phyloP scores from a whole-genome alignment of 2,329 filamentous ascomycete genomes.

The Leptosphaerulina australis region DNA sequence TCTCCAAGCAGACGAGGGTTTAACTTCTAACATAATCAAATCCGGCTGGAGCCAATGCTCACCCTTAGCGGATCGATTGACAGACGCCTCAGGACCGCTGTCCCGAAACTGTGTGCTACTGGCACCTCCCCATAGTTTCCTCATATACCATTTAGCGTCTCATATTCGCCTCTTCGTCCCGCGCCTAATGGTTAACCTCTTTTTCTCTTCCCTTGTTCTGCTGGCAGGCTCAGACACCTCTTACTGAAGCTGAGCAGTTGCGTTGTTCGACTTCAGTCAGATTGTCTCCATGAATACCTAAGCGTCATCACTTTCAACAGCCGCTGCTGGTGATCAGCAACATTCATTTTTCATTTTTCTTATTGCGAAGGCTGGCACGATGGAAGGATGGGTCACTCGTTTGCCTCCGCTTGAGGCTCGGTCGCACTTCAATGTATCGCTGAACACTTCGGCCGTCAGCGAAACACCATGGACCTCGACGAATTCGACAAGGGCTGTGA shows the following conservation, averaged over 20 bases:
- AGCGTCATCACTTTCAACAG: conserved; percentile 38
- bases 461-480: conserved; percentile 39
- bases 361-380: conserved; percentile 40
- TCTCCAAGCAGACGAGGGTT: conserved; percentile 37
- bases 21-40: conserved; percentile 35
- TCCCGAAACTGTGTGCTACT: conserved; percentile 48
- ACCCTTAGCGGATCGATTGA: conserved; percentile 37
- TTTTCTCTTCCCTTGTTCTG: conserved; percentile 45
- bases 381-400: conserved; percentile 46
- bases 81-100: conserved; percentile 48
- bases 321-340: conserved; percentile 51
- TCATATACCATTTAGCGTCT: conserved; percentile 51
- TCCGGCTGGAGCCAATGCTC: conserved; percentile 37
- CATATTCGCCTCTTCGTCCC: conserved; percentile 45
- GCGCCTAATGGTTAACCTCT: conserved; percentile 47
- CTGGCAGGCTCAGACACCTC: conserved; percentile 49
- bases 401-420: conserved; percentile 42
- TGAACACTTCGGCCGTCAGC: conserved; percentile 41
- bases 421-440: conserved; percentile 48
- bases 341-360: conserved; percentile 39
- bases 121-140: conserved; percentile 38
- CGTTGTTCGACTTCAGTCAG: conserved; percentile 43
- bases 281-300: conserved; percentile 48
- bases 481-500: conserved; percentile 40
- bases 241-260: conserved; percentile 46